Evolutionary conservation across 495 filamentous ascomycete genomes (phyloP), one percentile per base, ranked within the genome.

Genomic region (Aspergillus asperescens): DNA sequence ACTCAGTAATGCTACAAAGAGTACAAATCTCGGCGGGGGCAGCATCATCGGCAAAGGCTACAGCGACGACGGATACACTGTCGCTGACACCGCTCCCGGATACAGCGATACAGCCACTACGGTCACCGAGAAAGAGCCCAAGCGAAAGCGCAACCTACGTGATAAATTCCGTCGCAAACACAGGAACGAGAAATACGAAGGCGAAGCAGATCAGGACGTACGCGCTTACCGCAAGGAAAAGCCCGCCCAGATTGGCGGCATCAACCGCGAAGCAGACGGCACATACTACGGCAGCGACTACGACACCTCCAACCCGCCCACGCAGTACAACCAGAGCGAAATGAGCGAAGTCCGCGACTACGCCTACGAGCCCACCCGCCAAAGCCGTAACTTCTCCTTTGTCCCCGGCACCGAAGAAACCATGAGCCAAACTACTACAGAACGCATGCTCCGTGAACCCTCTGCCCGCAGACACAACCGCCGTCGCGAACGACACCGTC

Each of bases 201-300:
- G 81, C 37, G 77, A 76, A 31, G 79, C 73, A 12, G 87, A 93
- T 63, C 75, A 74, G n/a, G 85, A 88, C 46, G 82, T 91, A 37
- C 81, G 85, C 32, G 80, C 81, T 1, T 96, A 96, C 72, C 85
- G 89, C 7, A 77, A 87, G 62, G 90, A 96, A 68, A 88, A 86
- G 60, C 72, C 89, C 4, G 90, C 90, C 2, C 77, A 85, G 27
- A 88, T 96, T 16, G 90, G 90, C 32, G 90, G 90, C 15, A 70
- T 96, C 59, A 96, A 96, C 65, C 81, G 82, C 40, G 73, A 86
- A 55, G 69, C 80, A 37, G 90, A 96, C 48, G 87, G 81, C 42
- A 85, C 80, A 50, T 79, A 83, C 58, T 84, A 83, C 70, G 87
- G 83, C 71, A 59, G 79, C 68, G 73, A 83, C 68, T 77, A 75